phyloP scores from a whole-genome alignment of 139 green algal species.

The Coelastrella sp. region DNA sequence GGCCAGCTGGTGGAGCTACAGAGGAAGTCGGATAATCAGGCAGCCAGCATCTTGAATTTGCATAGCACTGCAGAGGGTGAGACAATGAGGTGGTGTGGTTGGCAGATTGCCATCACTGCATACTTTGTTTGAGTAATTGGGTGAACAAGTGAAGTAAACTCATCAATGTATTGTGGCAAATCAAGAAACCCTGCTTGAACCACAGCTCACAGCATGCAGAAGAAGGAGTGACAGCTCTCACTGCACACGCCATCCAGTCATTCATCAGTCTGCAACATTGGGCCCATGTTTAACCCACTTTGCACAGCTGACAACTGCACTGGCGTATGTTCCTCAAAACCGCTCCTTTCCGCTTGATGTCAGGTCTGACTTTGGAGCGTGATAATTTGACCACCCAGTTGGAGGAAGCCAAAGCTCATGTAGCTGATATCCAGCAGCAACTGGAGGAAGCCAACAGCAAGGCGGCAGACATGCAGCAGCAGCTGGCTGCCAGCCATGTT shows the following conservation, averaged over 20 bases:
- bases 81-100: not conserved
- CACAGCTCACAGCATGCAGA: too few species aligned
- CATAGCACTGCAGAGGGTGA: not conserved
- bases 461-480: not conserved
- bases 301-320: not conserved
- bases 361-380: not conserved
- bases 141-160: too few species aligned
- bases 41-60: not conserved
- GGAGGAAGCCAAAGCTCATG: not conserved
- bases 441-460: not conserved
- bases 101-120: not conserved
- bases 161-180: too few species aligned
- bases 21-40: not conserved
- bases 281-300: too few species aligned
- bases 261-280: too few species aligned
- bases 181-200: too few species aligned
- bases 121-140: too few species aligned
- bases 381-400: not conserved
- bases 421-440: not conserved
- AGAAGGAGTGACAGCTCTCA: too few species aligned
- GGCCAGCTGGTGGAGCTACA: not conserved
- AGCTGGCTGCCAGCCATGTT: not conserved
- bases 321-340: not conserved
- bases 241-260: too few species aligned
- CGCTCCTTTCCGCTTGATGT: not conserved